A percentile compares a stretch with the other conserved stretches of the same genome.
These are phyloP conservation scores for Pterocarpus santalinus DNA, from an alignment of 306 rosid genomes.

Conservation along the genomic window DNA sequence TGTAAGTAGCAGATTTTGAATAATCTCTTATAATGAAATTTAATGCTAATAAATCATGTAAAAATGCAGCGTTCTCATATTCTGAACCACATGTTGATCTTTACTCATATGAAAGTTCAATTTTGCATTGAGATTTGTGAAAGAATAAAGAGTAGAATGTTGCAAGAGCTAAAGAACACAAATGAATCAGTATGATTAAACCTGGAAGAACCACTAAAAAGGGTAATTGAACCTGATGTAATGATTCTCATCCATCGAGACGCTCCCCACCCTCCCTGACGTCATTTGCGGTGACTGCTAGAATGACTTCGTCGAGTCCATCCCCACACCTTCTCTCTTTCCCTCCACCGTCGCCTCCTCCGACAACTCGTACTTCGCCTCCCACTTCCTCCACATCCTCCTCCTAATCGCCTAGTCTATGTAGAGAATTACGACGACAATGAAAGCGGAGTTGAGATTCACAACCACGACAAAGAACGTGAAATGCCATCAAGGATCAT, in stretches of 20 bases:
- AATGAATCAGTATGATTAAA: no score
- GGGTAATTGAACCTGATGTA: no score
- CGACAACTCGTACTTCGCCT: constrained; percentile 64
- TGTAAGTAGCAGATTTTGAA: no score
- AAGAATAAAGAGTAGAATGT: no score
- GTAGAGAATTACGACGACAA: constrained; percentile 22
- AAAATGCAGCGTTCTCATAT: no score
- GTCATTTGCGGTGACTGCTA: constrained; percentile 81
- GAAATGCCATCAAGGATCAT: constrained; percentile 55
- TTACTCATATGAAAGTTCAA: no score
- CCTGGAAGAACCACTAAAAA: no score
- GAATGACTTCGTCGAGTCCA: constrained; percentile 77
- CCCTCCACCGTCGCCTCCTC: constrained; percentile 48
- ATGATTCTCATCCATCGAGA: constrained; percentile 53
- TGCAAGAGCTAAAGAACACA: no score
- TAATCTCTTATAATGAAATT: no score
- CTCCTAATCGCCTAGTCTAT: constrained; percentile 63
- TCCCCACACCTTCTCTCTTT: constrained; percentile 50
- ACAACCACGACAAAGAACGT: constrained; percentile 45
- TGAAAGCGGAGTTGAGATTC: constrained; percentile 53
- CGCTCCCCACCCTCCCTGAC: constrained; percentile 65
- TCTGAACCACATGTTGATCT: no score
- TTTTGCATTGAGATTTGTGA: no score
- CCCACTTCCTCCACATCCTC: constrained; percentile 75
- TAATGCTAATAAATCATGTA: no score